Conservation (phyloP, 805 yeast species). For the Metschnikowia lunata region DNA sequence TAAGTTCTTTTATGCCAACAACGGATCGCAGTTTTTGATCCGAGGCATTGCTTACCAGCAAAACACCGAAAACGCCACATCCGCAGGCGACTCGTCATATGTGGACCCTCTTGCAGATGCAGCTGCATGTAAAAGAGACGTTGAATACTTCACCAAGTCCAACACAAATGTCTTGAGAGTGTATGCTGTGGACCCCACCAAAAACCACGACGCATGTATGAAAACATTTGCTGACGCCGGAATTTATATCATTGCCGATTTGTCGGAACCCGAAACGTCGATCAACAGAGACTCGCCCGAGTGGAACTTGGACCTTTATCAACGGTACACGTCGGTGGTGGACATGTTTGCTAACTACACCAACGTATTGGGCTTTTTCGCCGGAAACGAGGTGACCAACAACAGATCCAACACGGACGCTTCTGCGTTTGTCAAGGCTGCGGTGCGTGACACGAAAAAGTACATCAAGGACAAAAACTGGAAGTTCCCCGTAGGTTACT, state of each 20-base stretch:
- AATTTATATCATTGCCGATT: conserved; percentile 41
- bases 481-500: conserved; percentile 88
- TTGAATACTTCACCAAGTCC: conserved; percentile 66
- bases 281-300: conserved; percentile 72
- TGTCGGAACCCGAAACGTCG: conserved; percentile 68
- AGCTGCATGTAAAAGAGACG: conserved; percentile 70
- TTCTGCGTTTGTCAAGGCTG: conserved; percentile 94
- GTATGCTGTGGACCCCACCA: conserved; percentile 72
- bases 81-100: conserved; percentile 24
- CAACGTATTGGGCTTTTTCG: conserved; percentile 89
- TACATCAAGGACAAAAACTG: conserved; percentile 56
- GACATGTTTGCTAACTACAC: conserved; percentile 74
- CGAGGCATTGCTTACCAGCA: conserved; percentile 80
- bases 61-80: conserved; percentile 49
- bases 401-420: conserved; percentile 79
- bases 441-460: conserved; percentile 80
- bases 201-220: conserved; percentile 67
- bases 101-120: conserved; percentile 79
- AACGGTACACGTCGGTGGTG: conserved; percentile 77
- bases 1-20: conserved; percentile 71
- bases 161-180: conserved; percentile 79
- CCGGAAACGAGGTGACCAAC: conserved; percentile 96
- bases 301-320: conserved; percentile 69
- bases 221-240: conserved; percentile 48
- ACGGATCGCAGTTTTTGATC: conserved; percentile 74